These are phyloP conservation scores for Ustilago sp. DNA, from an alignment of 1,284 basidiomycete species.

Conservation along the genomic window DNA sequence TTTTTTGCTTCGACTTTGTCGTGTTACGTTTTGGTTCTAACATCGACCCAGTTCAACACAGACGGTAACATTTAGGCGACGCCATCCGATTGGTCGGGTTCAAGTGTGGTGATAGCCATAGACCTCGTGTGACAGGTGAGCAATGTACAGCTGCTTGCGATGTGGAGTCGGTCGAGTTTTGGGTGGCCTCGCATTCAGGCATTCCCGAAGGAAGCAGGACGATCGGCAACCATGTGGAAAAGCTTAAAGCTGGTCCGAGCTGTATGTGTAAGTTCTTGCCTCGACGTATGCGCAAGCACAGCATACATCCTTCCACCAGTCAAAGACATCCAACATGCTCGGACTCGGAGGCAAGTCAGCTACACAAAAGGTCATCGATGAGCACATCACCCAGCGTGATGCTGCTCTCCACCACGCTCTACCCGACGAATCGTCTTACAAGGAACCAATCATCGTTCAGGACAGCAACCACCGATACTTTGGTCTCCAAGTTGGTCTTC, in stretches of 20 bases:
- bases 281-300: neutral
- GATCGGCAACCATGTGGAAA: neutral
- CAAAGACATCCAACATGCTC: conserved; percentile 9
- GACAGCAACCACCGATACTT: conserved; percentile 17
- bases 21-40: neutral
- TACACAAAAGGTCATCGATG: conserved; percentile 31
- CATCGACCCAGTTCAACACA: neutral
- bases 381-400: conserved; percentile 26
- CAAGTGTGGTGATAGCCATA: neutral
- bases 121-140: conserved; percentile 13
- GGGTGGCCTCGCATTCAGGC: neutral
- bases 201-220: neutral
- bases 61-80: neutral
- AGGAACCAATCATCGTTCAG: conserved; percentile 11
- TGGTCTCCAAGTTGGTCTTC: conserved; percentile 21
- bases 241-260: neutral
- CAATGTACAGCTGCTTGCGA: neutral
- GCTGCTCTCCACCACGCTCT: conserved; percentile 17
- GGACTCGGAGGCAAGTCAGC: conserved; percentile 23
- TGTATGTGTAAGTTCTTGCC: neutral
- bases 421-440: conserved; percentile 14
- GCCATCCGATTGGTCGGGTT: neutral
- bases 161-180: neutral
- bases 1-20: too few species aligned
- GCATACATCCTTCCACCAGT: neutral